A percentile compares a stretch with the other conserved stretches of the same genome.
Evolutionary conservation across 2,329 filamentous ascomycete genomes (phyloP).

Genomic region (Peltaster fructicola): DNA sequence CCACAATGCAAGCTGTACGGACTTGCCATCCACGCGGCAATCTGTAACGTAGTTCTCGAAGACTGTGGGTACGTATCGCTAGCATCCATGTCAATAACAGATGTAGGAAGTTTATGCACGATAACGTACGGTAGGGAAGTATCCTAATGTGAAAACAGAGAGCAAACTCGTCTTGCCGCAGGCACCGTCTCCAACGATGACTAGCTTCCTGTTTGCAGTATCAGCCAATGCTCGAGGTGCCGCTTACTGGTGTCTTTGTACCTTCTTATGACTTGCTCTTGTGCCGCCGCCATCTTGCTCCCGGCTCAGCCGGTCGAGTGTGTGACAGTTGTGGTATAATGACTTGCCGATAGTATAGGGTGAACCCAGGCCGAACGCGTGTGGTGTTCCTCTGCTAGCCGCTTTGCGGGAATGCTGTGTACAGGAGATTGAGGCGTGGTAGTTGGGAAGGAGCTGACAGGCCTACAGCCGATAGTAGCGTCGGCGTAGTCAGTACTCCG

Average conservation of each 20-base stretch:
- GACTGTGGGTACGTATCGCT: slow-evolving; percentile 69
- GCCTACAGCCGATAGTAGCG: no score
- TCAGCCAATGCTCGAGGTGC: slow-evolving; percentile 2
- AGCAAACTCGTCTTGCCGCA: slow-evolving; percentile 96
- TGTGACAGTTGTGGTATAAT: no score
- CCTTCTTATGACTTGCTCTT: slow-evolving; percentile 23
- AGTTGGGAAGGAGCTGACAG: no score
- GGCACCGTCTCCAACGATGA: slow-evolving; percentile 92
- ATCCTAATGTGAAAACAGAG: slow-evolving; percentile 93
- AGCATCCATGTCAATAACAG: slow-evolving; percentile 7
- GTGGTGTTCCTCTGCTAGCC: no score
- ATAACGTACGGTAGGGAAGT: slow-evolving; percentile 83
- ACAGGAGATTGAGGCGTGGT: no score
- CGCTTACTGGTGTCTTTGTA: slow-evolving; percentile 6
- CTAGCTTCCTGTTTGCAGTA: slow-evolving; percentile 54
- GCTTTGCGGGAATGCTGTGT: no score
- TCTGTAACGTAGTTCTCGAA: slow-evolving; percentile 99
- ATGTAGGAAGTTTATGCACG: slow-evolving; percentile 1
- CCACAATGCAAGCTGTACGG: slow-evolving; percentile 95
- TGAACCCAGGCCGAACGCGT: no score
- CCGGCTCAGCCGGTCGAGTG: slow-evolving; percentile 4
- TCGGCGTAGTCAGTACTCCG: no score
- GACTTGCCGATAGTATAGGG: no score
- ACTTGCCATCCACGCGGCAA: slow-evolving; percentile 93
- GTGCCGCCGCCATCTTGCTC: slow-evolving; percentile 19